These are phyloP conservation scores for Dioscorea zingiberensis DNA, from an alignment of 106 monocot genomes.

Conservation along the genomic window DNA sequence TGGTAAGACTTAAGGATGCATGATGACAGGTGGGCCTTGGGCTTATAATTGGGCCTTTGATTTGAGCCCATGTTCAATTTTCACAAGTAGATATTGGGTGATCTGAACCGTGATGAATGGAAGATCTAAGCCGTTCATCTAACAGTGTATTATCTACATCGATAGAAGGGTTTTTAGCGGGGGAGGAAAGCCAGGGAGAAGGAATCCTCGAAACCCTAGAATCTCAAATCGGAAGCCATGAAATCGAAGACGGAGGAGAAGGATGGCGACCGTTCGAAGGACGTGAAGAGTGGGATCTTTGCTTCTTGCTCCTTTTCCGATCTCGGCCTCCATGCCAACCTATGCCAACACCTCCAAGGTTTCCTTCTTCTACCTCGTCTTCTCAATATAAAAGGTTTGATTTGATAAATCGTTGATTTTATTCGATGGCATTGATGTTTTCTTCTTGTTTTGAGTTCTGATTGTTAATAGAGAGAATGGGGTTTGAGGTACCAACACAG, in stretches of 20 bases:
- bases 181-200: too few species aligned
- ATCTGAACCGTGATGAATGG: too few species aligned
- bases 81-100: too few species aligned
- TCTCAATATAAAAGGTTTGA: background rate
- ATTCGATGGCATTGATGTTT: background rate
- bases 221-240: constrained; percentile 4
- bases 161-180: too few species aligned
- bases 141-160: too few species aligned
- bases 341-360: constrained; percentile 92
- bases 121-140: too few species aligned
- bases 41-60: too few species aligned
- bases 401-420: too few species aligned
- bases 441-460: background rate
- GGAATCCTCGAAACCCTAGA: too few species aligned
- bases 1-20: too few species aligned
- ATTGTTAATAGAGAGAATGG: constrained; percentile 68
- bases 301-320: constrained; percentile 88
- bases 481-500: constrained; percentile 68
- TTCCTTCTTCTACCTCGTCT: background rate
- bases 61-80: too few species aligned
- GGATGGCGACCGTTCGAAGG: constrained; percentile 1
- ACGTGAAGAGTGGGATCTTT: constrained; percentile 32
- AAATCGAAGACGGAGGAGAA: constrained; percentile 3
- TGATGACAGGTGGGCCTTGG: too few species aligned
- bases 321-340: constrained; percentile 72